Conservation (phyloP, 306 rosid genomes). For the Ceratonia siliqua region DNA sequence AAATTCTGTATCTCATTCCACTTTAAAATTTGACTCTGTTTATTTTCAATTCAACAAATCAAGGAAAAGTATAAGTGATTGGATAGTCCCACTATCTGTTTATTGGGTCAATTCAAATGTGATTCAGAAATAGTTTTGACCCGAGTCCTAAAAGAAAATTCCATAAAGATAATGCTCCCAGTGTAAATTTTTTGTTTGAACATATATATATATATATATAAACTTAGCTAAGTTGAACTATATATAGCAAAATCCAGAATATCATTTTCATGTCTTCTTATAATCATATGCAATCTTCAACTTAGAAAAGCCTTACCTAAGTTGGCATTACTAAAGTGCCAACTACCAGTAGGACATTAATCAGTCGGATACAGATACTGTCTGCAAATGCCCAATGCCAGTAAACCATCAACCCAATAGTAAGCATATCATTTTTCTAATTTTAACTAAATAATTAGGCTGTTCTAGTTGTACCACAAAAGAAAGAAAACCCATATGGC, state of each 20-base stretch:
- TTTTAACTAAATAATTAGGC: neutral
- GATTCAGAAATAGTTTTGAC: neutral
- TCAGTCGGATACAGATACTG: neutral
- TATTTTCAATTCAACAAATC: neutral
- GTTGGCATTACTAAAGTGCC: neutral
- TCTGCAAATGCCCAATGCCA: neutral
- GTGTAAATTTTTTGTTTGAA: neutral
- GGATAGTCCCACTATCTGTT: neutral
- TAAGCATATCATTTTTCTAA: neutral
- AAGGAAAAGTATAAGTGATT: neutral
- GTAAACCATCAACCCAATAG: constrained; percentile 1
- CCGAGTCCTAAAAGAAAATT: neutral
- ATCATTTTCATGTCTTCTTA: neutral
- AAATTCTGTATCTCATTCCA: neutral
- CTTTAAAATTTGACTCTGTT: neutral
- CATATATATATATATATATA: neutral
- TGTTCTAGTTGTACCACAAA: neutral
- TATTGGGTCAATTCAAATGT: neutral
- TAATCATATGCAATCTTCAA: neutral
- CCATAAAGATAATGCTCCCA: neutral
- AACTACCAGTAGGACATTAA: neutral
- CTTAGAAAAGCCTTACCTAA: neutral
- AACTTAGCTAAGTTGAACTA: too few species aligned
- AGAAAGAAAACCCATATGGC: neutral
- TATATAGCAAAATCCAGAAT: neutral